Percentiles rank a stretch among this genome's conserved stretches.
Evolutionary conservation across 768 basidiomycete species (phyloP).

Genomic region (Russula abietina): DNA sequence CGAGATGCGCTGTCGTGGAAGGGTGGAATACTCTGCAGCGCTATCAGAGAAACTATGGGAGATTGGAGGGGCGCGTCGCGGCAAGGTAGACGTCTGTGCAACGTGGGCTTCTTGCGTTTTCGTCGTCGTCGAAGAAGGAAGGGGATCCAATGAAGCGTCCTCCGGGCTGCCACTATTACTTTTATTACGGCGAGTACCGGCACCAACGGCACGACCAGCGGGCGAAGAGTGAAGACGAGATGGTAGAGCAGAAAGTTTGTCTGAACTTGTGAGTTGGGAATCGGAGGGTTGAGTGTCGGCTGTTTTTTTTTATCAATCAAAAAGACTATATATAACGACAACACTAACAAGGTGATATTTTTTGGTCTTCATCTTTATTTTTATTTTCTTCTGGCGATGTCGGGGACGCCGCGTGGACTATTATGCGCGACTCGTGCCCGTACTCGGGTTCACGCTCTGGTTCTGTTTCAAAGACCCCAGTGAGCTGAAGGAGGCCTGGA

Average conservation of each 20-base stretch:
- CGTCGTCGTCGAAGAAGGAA: neutral
- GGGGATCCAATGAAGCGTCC: constrained; percentile 26
- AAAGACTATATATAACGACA: neutral
- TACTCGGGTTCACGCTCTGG: neutral
- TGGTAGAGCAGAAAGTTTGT: constrained; percentile 40
- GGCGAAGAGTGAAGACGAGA: constrained; percentile 31
- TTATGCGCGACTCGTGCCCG: neutral
- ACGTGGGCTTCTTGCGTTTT: neutral
- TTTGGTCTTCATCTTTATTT: neutral
- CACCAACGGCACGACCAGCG: constrained; percentile 30
- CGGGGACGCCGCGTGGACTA: neutral
- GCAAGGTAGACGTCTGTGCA: constrained; percentile 16
- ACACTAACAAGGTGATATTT: neutral
- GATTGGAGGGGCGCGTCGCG: neutral
- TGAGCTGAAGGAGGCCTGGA: constrained; percentile 2
- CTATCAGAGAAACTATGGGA: neutral
- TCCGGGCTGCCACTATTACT: constrained; percentile 35
- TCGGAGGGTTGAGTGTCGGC: constrained; percentile 27
- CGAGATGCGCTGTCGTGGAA: constrained; percentile 47
- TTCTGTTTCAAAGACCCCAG: neutral
- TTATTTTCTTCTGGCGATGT: neutral
- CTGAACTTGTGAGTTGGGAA: constrained; percentile 38
- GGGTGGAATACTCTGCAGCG: constrained; percentile 30
- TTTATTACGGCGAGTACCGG: constrained; percentile 25
- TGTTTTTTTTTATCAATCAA: constrained; percentile 4